Evolutionary conservation across 2,329 filamentous ascomycete genomes (phyloP), one percentile per base, ranked within the genome.

Genomic region (Diaporthe nobilis): DNA sequence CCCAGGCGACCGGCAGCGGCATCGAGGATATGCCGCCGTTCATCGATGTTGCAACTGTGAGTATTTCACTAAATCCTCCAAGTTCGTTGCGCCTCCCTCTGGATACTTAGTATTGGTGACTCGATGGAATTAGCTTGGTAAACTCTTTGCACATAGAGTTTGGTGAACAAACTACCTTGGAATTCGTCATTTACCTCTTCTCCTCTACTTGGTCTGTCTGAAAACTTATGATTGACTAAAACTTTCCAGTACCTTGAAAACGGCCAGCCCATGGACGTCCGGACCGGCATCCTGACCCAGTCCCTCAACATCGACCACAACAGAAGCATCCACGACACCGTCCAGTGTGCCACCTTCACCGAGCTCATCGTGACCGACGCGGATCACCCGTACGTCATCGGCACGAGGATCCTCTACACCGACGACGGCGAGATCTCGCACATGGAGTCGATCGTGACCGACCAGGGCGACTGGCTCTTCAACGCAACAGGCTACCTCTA

Each of bases 391-490:
- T 78, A 76, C 22, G 76, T 82, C 13, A 82, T 81, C 49, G 81
- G 81, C 39, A 83, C 82, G 60, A 80, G 82, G 15, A 82, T 83
- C 42, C 60, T 81, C 25, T 79, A 82, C 76, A 77, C 78, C 39
- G 72, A 67, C 22, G 77, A 80, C 25, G 67, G 67, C 4, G 57
- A 57, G 25, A 76, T 79, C 73, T 73, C 76, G 57, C 77, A 79
- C 68, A 77, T 79, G 73, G 82, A 81, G 76, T 78, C 79, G n/a
- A 79, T 85, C 42, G 80, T 83, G 53, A 84, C 83, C 5, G 80
- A 81, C 72, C 73, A 75, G 70, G 83, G 82, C 58, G 82, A 84
- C 80, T 85, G 83, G 83, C 79, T 83, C 20, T 84, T 85, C 80
- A 84, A 84, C 72, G 83, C 83, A 5, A 82, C 82, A 7, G 80